Evolutionary conservation across 345 rosid genomes (phyloP).

Genomic region (Citrus sinensis): DVS_A1.0 CM039162.1:10283501-10284000

Average conservation of each 20-base stretch:
- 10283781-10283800: neutral
- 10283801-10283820: neutral
- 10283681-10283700: conserved; percentile 92
- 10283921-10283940: neutral
- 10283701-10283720: conserved; percentile 90
- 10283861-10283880: conserved; percentile 78
- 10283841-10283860: conserved; percentile 68
- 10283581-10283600: neutral
- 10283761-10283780: conserved; percentile 9
- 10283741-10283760: conserved; percentile 12
- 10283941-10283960: neutral
- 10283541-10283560: neutral
- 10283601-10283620: conserved; percentile 1
- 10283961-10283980: neutral
- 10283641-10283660: conserved; percentile 7
- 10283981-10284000: neutral
- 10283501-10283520: too few relatives aligned
- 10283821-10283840: conserved; percentile 7
- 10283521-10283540: neutral
- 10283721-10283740: conserved; percentile 90
- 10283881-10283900: conserved; percentile 53
- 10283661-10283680: conserved; percentile 88
- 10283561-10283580: neutral
- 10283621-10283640: conserved; percentile 16
- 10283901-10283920: conserved; percentile 10